Evolutionary conservation across 352 stramenopile species (phyloP).

Genomic region (Pseudoperonospora humuli): DNA sequence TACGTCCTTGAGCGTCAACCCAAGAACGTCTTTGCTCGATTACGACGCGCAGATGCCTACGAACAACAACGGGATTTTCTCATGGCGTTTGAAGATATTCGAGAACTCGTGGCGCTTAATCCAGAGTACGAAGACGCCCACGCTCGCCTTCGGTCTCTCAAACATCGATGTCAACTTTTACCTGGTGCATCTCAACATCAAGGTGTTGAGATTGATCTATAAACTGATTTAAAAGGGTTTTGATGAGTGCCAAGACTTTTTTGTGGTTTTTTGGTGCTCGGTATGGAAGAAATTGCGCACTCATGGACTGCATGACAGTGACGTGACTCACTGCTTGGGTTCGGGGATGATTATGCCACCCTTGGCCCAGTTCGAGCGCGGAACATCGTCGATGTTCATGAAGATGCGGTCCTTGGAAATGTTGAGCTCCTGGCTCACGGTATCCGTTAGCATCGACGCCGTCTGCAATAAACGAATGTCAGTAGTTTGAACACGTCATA

Average conservation of each 20-base stretch:
- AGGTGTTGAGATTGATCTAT: constrained; percentile 15
- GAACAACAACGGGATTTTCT: constrained; percentile 53
- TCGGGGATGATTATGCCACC: constrained; percentile 28
- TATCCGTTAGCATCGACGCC: constrained; percentile 30
- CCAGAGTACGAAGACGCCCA: constrained; percentile 47
- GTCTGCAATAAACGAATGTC: constrained; percentile 22
- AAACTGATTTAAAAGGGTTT: too few species aligned
- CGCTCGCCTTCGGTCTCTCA: constrained; percentile 29
- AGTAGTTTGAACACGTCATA: too few species aligned
- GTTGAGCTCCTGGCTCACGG: constrained; percentile 32
- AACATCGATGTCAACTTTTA: constrained; percentile 38
- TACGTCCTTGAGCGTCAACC: constrained; percentile 41
- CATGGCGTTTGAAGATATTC: constrained; percentile 49
- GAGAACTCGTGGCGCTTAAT: constrained; percentile 43
- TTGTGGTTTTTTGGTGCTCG: too few species aligned
- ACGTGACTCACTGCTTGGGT: constrained; percentile 21
- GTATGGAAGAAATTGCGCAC: too few species aligned
- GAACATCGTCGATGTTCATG: constrained; percentile 48
- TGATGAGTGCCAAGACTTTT: too few species aligned
- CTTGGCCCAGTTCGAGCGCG: constrained; percentile 40
- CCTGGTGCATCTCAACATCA: constrained; percentile 14
- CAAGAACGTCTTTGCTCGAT: constrained; percentile 43
- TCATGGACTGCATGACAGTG: not conserved
- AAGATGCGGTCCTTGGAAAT: constrained; percentile 39
- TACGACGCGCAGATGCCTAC: constrained; percentile 46